Conservation (phyloP, 176 grass and related monocot species). For the Musa acuminata region DNA sequence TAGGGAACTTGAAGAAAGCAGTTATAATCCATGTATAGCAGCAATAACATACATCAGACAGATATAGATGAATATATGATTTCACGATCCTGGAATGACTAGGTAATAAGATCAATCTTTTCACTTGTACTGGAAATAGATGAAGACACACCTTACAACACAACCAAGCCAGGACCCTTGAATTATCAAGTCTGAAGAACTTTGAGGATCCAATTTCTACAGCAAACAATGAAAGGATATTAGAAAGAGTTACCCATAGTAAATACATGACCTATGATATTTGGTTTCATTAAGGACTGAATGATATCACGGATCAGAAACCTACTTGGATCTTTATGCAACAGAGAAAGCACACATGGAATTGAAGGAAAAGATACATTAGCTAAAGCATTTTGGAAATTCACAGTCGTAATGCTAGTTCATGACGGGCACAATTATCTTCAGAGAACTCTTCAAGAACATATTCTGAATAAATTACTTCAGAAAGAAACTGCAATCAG, state of each 20-base stretch:
- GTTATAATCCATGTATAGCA: not conserved
- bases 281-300: not conserved
- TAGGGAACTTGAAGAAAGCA: not conserved
- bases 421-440: not conserved
- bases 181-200: constrained; percentile 82
- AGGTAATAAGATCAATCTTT: not conserved
- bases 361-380: no score
- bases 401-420: not conserved
- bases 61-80: not conserved
- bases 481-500: not conserved
- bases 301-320: not conserved
- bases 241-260: not conserved
- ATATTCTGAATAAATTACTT: not conserved
- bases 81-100: not conserved
- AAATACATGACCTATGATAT: not conserved
- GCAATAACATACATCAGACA: not conserved
- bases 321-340: no score
- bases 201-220: constrained; percentile 74
- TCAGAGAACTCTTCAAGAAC: not conserved
- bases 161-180: constrained; percentile 85
- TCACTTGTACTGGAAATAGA: constrained; percentile 2
- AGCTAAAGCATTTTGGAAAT: no score
- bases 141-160: constrained; percentile 69
- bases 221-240: constrained; percentile 5
- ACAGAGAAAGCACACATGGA: no score